These are phyloP conservation scores for Conringia planisiliqua DNA, from an alignment of 345 rosid genomes.

Conservation along the genomic window DNA sequence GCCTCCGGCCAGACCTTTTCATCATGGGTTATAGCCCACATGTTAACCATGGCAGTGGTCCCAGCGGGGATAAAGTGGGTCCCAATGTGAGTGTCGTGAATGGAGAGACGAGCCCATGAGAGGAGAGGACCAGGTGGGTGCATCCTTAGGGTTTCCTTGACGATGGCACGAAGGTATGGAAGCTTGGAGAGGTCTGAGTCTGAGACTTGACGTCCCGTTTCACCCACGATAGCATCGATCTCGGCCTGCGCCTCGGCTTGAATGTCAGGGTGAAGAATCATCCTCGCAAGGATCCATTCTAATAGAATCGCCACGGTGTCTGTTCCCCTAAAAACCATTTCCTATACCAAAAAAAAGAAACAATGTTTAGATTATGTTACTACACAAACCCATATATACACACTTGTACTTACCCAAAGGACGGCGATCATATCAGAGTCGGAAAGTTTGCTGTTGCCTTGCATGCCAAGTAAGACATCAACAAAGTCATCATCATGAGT, in stretches of 20 bases:
- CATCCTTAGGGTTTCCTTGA: conserved; percentile 75
- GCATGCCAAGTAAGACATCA: conserved; percentile 46
- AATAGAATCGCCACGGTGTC: conserved; percentile 78
- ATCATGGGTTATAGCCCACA: conserved; percentile 89
- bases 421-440: conserved; percentile 54
- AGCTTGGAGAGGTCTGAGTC: conserved; percentile 60
- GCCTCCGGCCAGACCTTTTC: conserved; percentile 31
- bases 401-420: conserved; percentile 40
- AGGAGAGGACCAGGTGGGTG: conserved; percentile 95
- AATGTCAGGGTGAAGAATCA: conserved; percentile 57
- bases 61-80: conserved; percentile 57
- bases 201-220: conserved; percentile 19
- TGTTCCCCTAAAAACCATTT: conserved; percentile 88
- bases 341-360: conserved; percentile 34
- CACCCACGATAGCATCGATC: conserved; percentile 40
- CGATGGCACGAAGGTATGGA: conserved; percentile 56
- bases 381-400: neutral
- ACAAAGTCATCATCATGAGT: conserved; percentile 40
- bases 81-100: conserved; percentile 59
- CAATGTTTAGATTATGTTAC: neutral
- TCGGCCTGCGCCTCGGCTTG: conserved; percentile 66
- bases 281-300: conserved; percentile 86
- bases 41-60: conserved; percentile 88
- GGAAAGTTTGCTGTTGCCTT: conserved; percentile 37
- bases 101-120: conserved; percentile 88